A percentile compares a stretch with the other conserved stretches of the same genome.
Conservation (phyloP, 345 rosid species). For the Brassica rapa region DNA sequence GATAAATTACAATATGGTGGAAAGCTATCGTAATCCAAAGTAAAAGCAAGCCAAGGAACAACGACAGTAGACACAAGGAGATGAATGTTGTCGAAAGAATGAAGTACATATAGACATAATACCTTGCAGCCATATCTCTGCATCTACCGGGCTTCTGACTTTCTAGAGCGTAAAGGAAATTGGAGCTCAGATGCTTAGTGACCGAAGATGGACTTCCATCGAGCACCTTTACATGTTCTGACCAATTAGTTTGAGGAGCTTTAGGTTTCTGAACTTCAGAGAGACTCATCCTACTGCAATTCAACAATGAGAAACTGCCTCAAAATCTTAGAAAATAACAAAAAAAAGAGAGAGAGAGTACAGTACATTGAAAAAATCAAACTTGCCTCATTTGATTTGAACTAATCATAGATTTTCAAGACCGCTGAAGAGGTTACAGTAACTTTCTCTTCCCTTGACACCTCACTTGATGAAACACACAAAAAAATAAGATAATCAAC, state of each 20-base stretch:
- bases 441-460: constrained; percentile 18
- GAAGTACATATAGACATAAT: background rate
- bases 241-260: constrained; percentile 75
- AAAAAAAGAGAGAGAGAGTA: background rate
- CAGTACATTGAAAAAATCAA: constrained; percentile 16
- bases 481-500: constrained; percentile 14
- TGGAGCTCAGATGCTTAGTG: constrained; percentile 57
- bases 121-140: constrained; percentile 58
- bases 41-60: constrained; percentile 6
- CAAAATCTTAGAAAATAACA: background rate
- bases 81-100: background rate
- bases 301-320: constrained; percentile 20
- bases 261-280: constrained; percentile 44
- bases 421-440: constrained; percentile 27
- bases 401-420: constrained; percentile 42
- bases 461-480: background rate
- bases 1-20: background rate
- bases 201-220: constrained; percentile 38
- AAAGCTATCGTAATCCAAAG: background rate
- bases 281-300: constrained; percentile 46
- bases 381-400: constrained; percentile 44
- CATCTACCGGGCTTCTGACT: constrained; percentile 56
- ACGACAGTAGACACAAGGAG: background rate
- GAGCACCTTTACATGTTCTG: constrained; percentile 55
- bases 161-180: constrained; percentile 69